A percentile compares a stretch with the other conserved stretches of the same genome.
Conservation (phyloP, 768 basidiomycete species). For the Termitomyces sp. region DNA sequence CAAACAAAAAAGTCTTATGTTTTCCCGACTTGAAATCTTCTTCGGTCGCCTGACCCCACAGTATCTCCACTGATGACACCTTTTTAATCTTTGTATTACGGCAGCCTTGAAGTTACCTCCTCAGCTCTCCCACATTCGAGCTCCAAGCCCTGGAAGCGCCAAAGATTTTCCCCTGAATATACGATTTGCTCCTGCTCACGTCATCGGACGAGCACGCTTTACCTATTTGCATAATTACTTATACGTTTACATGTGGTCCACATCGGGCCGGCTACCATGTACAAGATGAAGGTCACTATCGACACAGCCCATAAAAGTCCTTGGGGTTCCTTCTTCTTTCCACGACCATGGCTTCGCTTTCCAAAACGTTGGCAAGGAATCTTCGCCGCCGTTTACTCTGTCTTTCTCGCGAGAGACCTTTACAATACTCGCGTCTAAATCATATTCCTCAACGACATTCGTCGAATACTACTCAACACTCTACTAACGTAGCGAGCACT, state of each 20-base stretch:
- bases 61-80: background rate
- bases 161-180: slow-evolving; percentile 4
- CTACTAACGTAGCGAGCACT: background rate
- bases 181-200: slow-evolving; percentile 5
- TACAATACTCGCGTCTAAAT: background rate
- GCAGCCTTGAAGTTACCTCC: background rate
- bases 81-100: background rate
- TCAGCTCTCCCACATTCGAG: background rate
- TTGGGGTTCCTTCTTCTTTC: slow-evolving; percentile 5
- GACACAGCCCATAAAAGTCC: slow-evolving; percentile 1
- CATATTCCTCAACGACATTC: background rate
- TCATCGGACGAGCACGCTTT: slow-evolving; percentile 2
- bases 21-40: background rate
- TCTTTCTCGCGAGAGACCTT: background rate
- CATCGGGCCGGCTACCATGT: slow-evolving; percentile 7
- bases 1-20: background rate
- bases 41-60: background rate
- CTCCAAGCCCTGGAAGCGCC: background rate
- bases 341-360: slow-evolving; percentile 11
- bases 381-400: background rate
- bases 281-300: slow-evolving; percentile 5
- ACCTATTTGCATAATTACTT: slow-evolving; percentile 4
- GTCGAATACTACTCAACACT: background rate
- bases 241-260: slow-evolving; percentile 7
- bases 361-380: background rate